Conservation (phyloP, 2,329 filamentous ascomycete species). For the Pseudocercospora crystallina region DNA sequence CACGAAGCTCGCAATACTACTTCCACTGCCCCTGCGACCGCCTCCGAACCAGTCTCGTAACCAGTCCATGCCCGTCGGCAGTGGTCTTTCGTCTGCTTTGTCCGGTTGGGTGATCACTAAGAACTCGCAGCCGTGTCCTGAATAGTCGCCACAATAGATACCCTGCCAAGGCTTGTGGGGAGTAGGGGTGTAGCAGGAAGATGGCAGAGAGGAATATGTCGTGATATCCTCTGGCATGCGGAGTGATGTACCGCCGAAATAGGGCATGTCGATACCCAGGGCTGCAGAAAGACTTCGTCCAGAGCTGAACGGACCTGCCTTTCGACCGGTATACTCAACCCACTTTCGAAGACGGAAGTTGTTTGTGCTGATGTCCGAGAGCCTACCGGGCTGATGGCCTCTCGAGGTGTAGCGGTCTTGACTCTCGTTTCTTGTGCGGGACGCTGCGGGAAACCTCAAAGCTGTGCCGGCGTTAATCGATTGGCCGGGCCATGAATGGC, state of each 20-base stretch:
- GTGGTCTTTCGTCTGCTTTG: conserved; percentile 37
- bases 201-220: conserved; percentile 72
- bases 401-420: conserved; percentile 44
- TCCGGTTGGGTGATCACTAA: conserved; percentile 76
- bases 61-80: conserved; percentile 40
- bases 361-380: conserved; percentile 64
- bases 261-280: conserved; percentile 33
- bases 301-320: conserved; percentile 27
- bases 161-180: conserved; percentile 78
- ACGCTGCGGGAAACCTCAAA: conserved; percentile 61
- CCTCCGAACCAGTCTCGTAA: conserved; percentile 33
- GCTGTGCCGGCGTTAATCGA: no score
- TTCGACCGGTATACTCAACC: conserved; percentile 61
- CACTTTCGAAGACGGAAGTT: conserved; percentile 75
- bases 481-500: no score
- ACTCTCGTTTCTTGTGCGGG: conserved; percentile 57
- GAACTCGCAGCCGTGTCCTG: conserved; percentile 85
- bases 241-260: conserved; percentile 44
- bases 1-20: conserved; percentile 23
- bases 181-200: conserved; percentile 76
- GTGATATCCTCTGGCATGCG: conserved; percentile 54
- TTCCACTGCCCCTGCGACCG: conserved; percentile 21
- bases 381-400: conserved; percentile 51
- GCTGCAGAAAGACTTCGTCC: conserved; percentile 23
- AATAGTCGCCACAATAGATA: conserved; percentile 91